Conservation (phyloP, 164 flowering plant genomes). For the Vitis rupestris region DNA sequence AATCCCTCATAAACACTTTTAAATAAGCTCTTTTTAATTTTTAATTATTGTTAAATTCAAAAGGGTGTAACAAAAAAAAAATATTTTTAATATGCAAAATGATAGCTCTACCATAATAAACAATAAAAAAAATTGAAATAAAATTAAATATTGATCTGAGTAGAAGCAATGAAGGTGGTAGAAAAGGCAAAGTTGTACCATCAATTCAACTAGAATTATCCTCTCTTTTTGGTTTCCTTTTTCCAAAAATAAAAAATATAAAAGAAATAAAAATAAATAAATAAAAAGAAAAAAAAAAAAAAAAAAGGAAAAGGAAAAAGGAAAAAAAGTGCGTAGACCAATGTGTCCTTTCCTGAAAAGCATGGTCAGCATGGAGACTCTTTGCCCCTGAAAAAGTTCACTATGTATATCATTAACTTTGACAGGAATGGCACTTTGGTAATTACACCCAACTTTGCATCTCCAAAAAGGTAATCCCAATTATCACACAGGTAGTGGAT, state of each 20-base stretch:
- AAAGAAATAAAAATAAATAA: too few species aligned
- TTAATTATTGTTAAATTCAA: neutral
- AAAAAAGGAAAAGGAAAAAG: neutral
- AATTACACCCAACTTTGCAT: neutral
- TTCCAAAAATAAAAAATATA: neutral
- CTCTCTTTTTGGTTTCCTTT: too few species aligned
- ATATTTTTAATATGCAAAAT: too few species aligned
- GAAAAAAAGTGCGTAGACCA: neutral
- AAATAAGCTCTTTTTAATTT: neutral
- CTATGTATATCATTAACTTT: neutral
- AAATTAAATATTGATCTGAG: too few species aligned
- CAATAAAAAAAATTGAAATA: too few species aligned
- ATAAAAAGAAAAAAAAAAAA: too few species aligned
- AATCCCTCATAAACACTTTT: too few species aligned
- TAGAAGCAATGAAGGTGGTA: too few species aligned
- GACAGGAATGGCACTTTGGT: conserved; percentile 19
- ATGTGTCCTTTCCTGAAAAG: conserved; percentile 6
- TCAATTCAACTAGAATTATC: neutral
- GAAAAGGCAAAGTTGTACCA: neutral
- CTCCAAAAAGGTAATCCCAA: neutral
- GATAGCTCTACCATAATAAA: too few species aligned
- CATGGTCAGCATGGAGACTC: neutral
- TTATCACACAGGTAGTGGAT: too few species aligned
- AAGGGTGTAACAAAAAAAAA: too few species aligned
- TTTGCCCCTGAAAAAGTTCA: conserved; percentile 3